Conservation (phyloP, 2,329 filamentous ascomycete species). For the Fusarium subglutinans region DNA sequence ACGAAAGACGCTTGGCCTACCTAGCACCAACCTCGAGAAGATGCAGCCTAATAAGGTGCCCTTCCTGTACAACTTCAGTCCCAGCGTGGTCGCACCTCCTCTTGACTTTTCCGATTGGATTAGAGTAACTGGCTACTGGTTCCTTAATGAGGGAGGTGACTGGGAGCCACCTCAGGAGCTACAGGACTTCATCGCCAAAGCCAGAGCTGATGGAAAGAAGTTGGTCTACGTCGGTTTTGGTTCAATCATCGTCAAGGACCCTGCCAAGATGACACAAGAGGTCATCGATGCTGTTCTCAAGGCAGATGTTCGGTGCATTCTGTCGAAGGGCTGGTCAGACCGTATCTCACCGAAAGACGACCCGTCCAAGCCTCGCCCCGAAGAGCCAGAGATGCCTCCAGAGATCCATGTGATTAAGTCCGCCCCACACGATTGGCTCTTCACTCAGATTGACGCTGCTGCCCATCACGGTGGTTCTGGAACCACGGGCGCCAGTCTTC, state of each 20-base stretch:
- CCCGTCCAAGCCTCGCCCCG: slow-evolving; percentile 59
- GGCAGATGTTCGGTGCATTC: slow-evolving; percentile 91
- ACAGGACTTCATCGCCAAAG: slow-evolving; percentile 82
- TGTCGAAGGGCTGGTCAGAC: slow-evolving; percentile 98
- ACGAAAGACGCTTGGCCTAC: slow-evolving; percentile 79
- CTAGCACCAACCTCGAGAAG: slow-evolving; percentile 84
- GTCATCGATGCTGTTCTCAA: slow-evolving; percentile 91
- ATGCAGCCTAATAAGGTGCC: slow-evolving; percentile 98
- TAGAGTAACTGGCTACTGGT: slow-evolving; percentile 97
- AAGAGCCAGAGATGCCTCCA: slow-evolving; percentile 73
- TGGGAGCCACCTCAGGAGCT: slow-evolving; percentile 83
- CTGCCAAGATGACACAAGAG: slow-evolving; percentile 87
- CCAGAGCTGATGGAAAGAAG: slow-evolving; percentile 84
- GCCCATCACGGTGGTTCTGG: slow-evolving; percentile 95
- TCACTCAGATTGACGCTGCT: slow-evolving; percentile 90
- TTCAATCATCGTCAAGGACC: slow-evolving; percentile 92
- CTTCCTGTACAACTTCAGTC: slow-evolving; percentile 97
- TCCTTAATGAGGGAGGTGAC: slow-evolving; percentile 77
- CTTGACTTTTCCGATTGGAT: slow-evolving; percentile 99
- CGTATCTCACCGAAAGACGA: slow-evolving; percentile 65
- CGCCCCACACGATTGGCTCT: slow-evolving; percentile 96
- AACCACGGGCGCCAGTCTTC: slow-evolving; percentile 91
- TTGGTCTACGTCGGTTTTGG: slow-evolving; percentile 97
- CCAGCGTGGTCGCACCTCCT: slow-evolving; percentile 90
- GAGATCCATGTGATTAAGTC: slow-evolving; percentile 90